phyloP scores from a whole-genome alignment of 176 grass and related monocot genomes.

The Paspalum vaginatum region DNA sequence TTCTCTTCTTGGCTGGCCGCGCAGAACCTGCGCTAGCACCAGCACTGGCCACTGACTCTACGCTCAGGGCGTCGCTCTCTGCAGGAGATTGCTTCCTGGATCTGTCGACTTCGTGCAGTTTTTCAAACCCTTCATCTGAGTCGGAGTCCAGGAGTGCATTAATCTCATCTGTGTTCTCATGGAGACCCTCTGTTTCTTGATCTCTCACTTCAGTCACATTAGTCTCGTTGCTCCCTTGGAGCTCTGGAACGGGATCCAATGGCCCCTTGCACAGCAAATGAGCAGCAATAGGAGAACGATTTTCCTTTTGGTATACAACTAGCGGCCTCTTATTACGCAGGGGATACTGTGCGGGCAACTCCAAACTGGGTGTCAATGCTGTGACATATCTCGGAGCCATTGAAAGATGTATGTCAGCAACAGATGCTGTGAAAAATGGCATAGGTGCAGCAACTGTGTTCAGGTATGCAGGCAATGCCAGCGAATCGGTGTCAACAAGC shows the following conservation, averaged over 20 bases:
- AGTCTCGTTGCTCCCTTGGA: constrained; percentile 75
- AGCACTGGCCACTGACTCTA: constrained; percentile 51
- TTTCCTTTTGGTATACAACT: constrained; percentile 45
- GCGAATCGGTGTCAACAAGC: constrained; percentile 40
- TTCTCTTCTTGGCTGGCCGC: constrained; percentile 70
- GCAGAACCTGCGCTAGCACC: constrained; percentile 48
- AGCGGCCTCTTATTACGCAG: constrained; percentile 49
- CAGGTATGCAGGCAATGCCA: constrained; percentile 47
- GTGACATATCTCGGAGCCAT: constrained; percentile 28
- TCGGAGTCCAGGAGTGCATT: constrained; percentile 81
- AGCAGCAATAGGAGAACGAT: constrained; percentile 20
- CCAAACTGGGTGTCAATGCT: constrained; percentile 28
- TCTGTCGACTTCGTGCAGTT: constrained; percentile 45
- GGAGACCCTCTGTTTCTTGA: constrained; percentile 57
- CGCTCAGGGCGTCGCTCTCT: constrained; percentile 37
- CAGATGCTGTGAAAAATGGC: constrained; percentile 29
- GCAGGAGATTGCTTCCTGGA: constrained; percentile 37
- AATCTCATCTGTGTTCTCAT: constrained; percentile 91
- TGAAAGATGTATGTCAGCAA: constrained; percentile 24
- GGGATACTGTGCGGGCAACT: constrained; percentile 7
- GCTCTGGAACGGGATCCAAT: constrained; percentile 53
- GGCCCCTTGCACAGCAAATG: constrained; percentile 22
- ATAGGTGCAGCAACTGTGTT: constrained; percentile 42
- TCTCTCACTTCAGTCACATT: constrained; percentile 59
- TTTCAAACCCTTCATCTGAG: constrained; percentile 60